These are phyloP conservation scores for Apostasia ramifera DNA, from an alignment of 106 monocot genomes.

Conservation along the genomic window DNA sequence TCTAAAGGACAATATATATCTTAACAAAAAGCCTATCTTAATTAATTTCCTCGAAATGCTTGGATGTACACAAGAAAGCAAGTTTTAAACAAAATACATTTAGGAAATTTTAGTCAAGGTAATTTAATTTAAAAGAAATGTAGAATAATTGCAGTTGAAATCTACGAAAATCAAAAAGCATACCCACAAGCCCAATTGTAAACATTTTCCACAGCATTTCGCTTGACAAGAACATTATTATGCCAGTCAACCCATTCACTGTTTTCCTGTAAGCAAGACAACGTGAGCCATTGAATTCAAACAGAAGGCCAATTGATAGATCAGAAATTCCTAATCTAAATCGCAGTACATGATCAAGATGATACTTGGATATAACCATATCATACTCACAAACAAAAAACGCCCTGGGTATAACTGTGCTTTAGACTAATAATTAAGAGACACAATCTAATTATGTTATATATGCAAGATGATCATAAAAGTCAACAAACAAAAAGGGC, in stretches of 20 bases:
- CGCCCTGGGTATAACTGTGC: too few relatives aligned
- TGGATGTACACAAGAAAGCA: background rate
- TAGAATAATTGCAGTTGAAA: background rate
- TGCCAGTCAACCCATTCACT: slow-evolving; percentile 23
- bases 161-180: slow-evolving; percentile 6
- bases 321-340: background rate
- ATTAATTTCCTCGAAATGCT: background rate
- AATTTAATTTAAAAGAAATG: background rate
- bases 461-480: too few relatives aligned
- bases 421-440: too few relatives aligned
- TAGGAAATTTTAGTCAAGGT: background rate
- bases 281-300: background rate
- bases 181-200: slow-evolving; percentile 82
- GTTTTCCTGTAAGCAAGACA: slow-evolving; percentile 33
- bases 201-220: slow-evolving; percentile 70
- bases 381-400: too few relatives aligned
- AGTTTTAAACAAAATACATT: background rate
- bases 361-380: background rate
- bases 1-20: too few relatives aligned
- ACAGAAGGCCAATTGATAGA: too few relatives aligned
- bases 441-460: too few relatives aligned
- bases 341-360: background rate
- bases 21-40: too few relatives aligned
- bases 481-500: too few relatives aligned
- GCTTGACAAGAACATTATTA: slow-evolving; percentile 17